Conservation (phyloP, 139 green algal genomes). For the Volvox reticuliferus region DNA sequence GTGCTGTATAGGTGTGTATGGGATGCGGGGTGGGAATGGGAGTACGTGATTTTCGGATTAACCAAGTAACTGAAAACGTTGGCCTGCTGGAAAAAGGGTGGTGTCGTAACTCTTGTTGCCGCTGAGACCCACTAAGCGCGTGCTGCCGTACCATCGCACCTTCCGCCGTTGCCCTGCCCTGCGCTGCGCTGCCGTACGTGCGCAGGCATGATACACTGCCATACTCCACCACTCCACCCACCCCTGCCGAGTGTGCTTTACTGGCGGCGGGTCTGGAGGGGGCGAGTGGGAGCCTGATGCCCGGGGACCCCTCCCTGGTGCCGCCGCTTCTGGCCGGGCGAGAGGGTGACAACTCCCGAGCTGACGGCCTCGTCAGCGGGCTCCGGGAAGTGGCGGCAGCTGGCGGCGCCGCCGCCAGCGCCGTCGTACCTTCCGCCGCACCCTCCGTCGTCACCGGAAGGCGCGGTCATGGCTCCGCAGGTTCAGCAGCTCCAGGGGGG, state of each 20-base stretch:
- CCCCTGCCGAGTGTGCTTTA: background rate
- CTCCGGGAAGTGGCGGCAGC: background rate
- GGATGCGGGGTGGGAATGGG: too few relatives aligned
- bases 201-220: conserved; percentile 2
- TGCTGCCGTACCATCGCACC: too few relatives aligned
- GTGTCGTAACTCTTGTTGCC: too few relatives aligned
- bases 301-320: background rate
- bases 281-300: background rate
- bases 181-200: too few relatives aligned
- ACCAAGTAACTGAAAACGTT: too few relatives aligned
- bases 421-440: background rate
- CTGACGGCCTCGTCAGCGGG: background rate
- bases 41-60: too few relatives aligned
- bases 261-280: background rate
- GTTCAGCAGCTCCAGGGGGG: too few relatives aligned
- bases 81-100: too few relatives aligned
- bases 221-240: background rate
- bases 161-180: too few relatives aligned
- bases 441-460: background rate
- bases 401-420: background rate
- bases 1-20: too few relatives aligned
- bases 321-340: background rate
- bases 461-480: background rate
- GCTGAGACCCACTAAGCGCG: too few relatives aligned
- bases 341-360: background rate